Percentiles rank a stretch among this genome's conserved stretches.
Evolutionary conservation across 1,284 basidiomycete genomes (phyloP).

Genomic region (Naganishia sp.): DNA sequence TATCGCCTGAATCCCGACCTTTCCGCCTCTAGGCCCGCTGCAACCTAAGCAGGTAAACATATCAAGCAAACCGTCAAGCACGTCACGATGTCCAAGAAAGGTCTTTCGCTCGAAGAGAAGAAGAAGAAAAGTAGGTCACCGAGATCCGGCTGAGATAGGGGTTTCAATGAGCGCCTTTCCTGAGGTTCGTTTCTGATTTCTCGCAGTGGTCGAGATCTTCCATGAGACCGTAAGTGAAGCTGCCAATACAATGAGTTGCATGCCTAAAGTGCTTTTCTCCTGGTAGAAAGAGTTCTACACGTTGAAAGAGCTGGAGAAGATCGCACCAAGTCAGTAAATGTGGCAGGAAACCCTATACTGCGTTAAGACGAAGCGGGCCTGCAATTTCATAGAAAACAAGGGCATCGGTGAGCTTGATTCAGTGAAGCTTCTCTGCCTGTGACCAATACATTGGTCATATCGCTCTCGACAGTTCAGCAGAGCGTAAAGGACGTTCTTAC

Average conservation of each 20-base stretch:
- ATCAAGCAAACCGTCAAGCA: too few species aligned
- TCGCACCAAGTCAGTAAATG: slow-evolving; percentile 47
- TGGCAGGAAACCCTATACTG: not conserved
- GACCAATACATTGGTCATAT: not conserved
- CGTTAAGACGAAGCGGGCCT: not conserved
- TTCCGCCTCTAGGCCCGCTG: not conserved
- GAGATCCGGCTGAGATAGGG: not conserved
- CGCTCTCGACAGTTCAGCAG: slow-evolving; percentile 65
- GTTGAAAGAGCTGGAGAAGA: slow-evolving; percentile 84
- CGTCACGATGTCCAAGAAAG: slow-evolving; percentile 47
- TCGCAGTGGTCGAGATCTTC: slow-evolving; percentile 73
- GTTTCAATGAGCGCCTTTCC: not conserved
- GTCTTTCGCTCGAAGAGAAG: slow-evolving; percentile 52
- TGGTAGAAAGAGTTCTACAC: slow-evolving; percentile 77
- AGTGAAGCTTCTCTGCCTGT: too few species aligned
- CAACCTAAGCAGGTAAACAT: too few species aligned
- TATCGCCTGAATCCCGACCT: too few species aligned
- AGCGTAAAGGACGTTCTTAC: slow-evolving; percentile 85
- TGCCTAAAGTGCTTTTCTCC: not conserved
- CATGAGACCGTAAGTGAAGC: slow-evolving; percentile 71
- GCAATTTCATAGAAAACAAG: slow-evolving; percentile 73
- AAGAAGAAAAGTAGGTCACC: slow-evolving; percentile 46
- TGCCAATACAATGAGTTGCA: too few species aligned
- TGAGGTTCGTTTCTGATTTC: not conserved
- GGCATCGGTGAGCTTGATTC: slow-evolving; percentile 66